phyloP scores from a whole-genome alignment of 139 green algal genomes.

The Picocystis salinarum region DNA sequence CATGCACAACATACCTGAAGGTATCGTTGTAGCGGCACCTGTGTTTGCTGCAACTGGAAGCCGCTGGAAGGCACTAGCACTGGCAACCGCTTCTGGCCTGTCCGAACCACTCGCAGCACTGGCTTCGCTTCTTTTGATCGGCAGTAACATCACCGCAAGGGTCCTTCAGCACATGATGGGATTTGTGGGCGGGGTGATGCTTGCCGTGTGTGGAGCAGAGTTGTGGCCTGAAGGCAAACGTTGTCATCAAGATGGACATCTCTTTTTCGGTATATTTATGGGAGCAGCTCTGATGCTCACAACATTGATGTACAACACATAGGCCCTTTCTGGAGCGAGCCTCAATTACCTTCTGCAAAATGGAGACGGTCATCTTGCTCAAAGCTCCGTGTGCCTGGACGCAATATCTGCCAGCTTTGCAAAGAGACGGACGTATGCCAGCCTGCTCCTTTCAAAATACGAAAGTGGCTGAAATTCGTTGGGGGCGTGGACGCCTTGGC shows the following conservation, averaged over 20 bases:
- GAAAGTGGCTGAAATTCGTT: neutral
- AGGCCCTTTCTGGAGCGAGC: too few species aligned
- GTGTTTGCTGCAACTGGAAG: slow-evolving; percentile 71
- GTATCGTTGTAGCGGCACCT: slow-evolving; percentile 63
- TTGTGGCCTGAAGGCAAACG: slow-evolving; percentile 61
- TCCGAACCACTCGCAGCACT: slow-evolving; percentile 62
- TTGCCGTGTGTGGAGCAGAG: slow-evolving; percentile 59
- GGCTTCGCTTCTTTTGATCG: slow-evolving; percentile 42
- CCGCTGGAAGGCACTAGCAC: slow-evolving; percentile 38
- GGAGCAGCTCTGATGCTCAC: slow-evolving; percentile 45
- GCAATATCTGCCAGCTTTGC: too few species aligned
- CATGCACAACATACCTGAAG: slow-evolving; percentile 76
- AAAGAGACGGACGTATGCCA: too few species aligned
- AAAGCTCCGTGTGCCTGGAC: too few species aligned
- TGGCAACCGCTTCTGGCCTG: slow-evolving; percentile 52
- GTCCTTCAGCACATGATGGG: slow-evolving; percentile 52
- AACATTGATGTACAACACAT: too few species aligned
- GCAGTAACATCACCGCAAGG: slow-evolving; percentile 33
- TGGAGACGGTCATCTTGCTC: too few species aligned
- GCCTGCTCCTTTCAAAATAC: too few species aligned
- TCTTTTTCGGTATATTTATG: slow-evolving; percentile 32
- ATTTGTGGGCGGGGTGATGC: slow-evolving; percentile 68
- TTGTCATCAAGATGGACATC: slow-evolving; percentile 33
- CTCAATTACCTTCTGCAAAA: too few species aligned
- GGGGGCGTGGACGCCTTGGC: neutral